A percentile compares a stretch with the other conserved stretches of the same genome.
Evolutionary conservation across 768 basidiomycete genomes (phyloP).

Genomic region (Russula griseocarnosa): DNA sequence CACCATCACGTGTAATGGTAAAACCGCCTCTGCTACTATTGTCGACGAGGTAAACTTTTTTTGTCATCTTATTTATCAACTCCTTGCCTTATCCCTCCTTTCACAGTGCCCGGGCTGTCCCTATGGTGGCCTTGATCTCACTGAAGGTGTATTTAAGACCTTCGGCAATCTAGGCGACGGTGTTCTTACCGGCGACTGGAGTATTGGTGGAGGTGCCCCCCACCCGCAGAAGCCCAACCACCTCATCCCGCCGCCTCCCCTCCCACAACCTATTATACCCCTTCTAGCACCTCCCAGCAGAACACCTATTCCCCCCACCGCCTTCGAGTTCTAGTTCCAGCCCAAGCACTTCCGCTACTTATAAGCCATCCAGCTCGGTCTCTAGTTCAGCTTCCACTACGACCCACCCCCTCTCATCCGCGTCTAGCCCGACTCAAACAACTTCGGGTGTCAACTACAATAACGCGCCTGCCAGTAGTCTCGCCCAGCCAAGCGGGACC

Average conservation of each 20-base stretch:
- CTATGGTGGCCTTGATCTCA: constrained; percentile 45
- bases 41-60: constrained; percentile 52
- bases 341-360: neutral
- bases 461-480: neutral
- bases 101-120: constrained; percentile 42
- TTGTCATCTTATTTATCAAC: neutral
- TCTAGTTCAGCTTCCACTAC: neutral
- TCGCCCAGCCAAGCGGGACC: neutral
- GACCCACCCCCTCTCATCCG: neutral
- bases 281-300: neutral
- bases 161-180: constrained; percentile 38
- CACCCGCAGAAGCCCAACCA: neutral
- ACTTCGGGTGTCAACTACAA: neutral
- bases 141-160: constrained; percentile 42
- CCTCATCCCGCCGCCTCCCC: constrained; percentile 1
- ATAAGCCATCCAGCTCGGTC: neutral
- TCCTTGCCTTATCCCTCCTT: neutral
- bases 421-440: neutral
- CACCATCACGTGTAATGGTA: constrained; percentile 58
- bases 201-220: constrained; percentile 24
- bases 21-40: constrained; percentile 53
- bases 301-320: neutral
- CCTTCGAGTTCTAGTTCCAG: constrained; percentile 7
- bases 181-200: constrained; percentile 42
- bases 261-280: neutral